Evolutionary conservation across 331 rosid species (phyloP).

Genomic region (Quercus phellos): DNA sequence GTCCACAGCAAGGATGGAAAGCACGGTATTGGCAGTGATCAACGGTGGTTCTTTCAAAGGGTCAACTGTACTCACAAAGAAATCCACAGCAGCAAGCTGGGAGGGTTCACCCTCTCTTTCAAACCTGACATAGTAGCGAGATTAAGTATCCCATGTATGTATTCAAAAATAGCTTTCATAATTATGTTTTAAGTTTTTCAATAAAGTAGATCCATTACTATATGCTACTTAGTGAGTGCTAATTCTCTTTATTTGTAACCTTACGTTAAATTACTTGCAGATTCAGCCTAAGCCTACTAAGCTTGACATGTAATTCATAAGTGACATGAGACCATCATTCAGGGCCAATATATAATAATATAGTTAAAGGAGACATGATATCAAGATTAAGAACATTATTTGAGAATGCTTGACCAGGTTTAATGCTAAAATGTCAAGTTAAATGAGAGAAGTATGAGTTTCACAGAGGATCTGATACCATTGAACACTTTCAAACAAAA

Average conservation of each 20-base stretch:
- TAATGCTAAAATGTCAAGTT: background rate
- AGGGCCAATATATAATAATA: background rate
- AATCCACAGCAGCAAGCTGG: slow-evolving; percentile 93
- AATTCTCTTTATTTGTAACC: background rate
- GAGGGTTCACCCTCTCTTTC: slow-evolving; percentile 82
- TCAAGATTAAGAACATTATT: background rate
- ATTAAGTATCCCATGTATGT: slow-evolving; percentile 18
- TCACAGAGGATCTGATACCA: background rate
- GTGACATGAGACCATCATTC: background rate
- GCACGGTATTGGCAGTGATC: slow-evolving; percentile 94
- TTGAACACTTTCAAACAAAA: too few relatives aligned
- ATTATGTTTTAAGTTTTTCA: background rate
- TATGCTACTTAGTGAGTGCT: too few relatives aligned
- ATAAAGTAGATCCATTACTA: background rate
- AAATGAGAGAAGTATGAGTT: background rate
- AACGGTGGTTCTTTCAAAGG: slow-evolving; percentile 95
- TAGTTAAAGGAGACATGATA: background rate
- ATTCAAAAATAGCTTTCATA: slow-evolving; percentile 8
- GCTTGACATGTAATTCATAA: background rate
- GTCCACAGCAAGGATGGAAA: slow-evolving; percentile 96
- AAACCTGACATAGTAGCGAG: slow-evolving; percentile 49
- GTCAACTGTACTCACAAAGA: slow-evolving; percentile 98
- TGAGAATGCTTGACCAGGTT: background rate
- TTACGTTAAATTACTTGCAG: background rate
- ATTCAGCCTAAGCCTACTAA: background rate